Evolutionary conservation across 1,284 basidiomycete species (phyloP).

Genomic region (Cerioporus squamosus): DNA sequence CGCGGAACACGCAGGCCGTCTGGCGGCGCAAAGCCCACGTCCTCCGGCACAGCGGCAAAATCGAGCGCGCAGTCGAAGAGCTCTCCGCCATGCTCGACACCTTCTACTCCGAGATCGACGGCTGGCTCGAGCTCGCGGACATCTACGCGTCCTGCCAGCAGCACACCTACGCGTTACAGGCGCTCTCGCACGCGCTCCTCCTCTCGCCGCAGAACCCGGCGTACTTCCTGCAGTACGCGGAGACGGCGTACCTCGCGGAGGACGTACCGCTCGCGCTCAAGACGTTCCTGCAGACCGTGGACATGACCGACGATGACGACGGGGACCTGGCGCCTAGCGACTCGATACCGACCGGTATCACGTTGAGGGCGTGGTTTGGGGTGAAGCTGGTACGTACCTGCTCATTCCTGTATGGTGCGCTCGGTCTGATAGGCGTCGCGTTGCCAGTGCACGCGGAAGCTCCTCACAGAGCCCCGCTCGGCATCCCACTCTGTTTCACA

Average conservation of each 20-base stretch:
- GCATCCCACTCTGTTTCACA: constrained; percentile 54
- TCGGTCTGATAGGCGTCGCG: background rate
- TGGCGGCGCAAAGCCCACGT: constrained; percentile 88
- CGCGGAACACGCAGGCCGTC: constrained; percentile 53
- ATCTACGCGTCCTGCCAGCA: constrained; percentile 82
- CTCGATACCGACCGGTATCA: constrained; percentile 58
- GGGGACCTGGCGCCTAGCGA: constrained; percentile 41
- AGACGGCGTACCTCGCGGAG: constrained; percentile 83
- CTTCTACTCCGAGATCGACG: constrained; percentile 92
- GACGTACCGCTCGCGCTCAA: constrained; percentile 82
- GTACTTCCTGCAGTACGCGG: constrained; percentile 81
- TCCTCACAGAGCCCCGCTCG: constrained; percentile 45
- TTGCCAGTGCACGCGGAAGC: constrained; percentile 64
- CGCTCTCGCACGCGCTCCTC: constrained; percentile 82
- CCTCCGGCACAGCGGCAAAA: constrained; percentile 59
- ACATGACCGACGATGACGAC: constrained; percentile 78
- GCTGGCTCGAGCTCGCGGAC: constrained; percentile 93
- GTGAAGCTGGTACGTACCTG: constrained; percentile 70
- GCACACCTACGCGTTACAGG: constrained; percentile 71
- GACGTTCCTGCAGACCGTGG: constrained; percentile 80
- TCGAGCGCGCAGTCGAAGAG: constrained; percentile 73
- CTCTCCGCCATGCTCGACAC: constrained; percentile 87
- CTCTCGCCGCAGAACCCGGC: constrained; percentile 88
- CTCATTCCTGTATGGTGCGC: background rate
- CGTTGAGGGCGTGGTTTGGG: constrained; percentile 83